Base-by-base conservation (phyloP, 140 eudicot species). In the Oenanthe javanica region DNA sequence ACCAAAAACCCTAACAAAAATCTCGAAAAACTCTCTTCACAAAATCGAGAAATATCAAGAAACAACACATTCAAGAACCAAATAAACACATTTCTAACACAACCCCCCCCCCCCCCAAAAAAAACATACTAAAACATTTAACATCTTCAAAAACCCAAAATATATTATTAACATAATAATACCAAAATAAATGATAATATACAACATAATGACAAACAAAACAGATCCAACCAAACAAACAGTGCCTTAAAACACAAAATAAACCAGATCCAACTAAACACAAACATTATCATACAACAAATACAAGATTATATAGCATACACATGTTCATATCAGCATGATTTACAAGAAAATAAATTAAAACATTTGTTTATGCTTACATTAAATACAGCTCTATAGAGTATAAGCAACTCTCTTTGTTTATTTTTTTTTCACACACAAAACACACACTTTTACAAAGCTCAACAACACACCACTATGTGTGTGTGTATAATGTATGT, bases 231-330 rank as follows among this genome's bases (percentile, higher is more conserved):
- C 77, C 49, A 57, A 64, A 36, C 46, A 82, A 69, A 47, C 70
- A 75, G 64, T 40, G 72, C 21, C 51, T 5, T 40, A n/a, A 61
- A 23, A 64, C 76, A 14, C n/a, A 67, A 47, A 80, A 73, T 10
- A 25, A 48, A 38, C 16, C 77, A 86, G 89, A 86, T 86, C 89
- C 81, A 72, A 45, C 79, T 1, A 25, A 84, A 67, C 15, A 64
- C 75, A 48, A 5, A 70, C 38, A 81, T 79, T 71, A 40, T 49
- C 52, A 79, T 27, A 55, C 1, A 54, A 77, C 9, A 5, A 85
- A 74, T 82, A 76, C 79, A 82, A 77, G 75, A 79, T 79, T 69
- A 12, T 50, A 23, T 23, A 71, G 47, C 43, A 47, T 10, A 31
- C 63, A 75, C 42, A 50, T 79, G 78, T 61, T 54, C 74, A 21